Base-by-base conservation (phyloP, 2,329 filamentous ascomycete species). In the Fusarium sp. region DNA sequence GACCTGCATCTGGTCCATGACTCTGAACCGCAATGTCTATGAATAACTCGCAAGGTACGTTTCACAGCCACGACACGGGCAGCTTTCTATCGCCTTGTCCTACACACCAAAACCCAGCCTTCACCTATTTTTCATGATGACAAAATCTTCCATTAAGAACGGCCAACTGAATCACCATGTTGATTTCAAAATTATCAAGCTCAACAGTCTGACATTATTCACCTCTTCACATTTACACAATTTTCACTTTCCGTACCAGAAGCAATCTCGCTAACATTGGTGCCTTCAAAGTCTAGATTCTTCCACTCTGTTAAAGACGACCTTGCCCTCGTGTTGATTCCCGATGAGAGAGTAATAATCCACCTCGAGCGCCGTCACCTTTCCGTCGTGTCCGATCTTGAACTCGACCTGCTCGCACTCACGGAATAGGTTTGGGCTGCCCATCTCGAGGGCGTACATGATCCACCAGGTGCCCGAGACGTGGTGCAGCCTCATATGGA, bases 91-190 rank as follows among this genome's bases (percentile, higher is more conserved):
- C 40, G 66, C 66, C 31, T 60, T 70, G 49, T 64, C 64, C 63
- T 61, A 66, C 74, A 57, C 61, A 31, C 31, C 36, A 46, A 51
- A 51, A n/a, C n/a, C 24, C 40, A 27, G n/a, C n/a, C n/a, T n/a
- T n/a, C n/a, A 64, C 49, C 62, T 72, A 62, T 27, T 58, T 44
- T 67, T 58, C 53, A 83, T 89, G 88, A 91, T 91, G 88, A 91
- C 82, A 84, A 69, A 84, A 75, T 79, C 84, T 88, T 82, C 79
- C 85, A 84, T 88, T 89, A 90, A 90, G 88, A 91, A 91, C 89
- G 88, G 88, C 89, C 89, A 90, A 89, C 89, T 87, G 87, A 91
- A 90, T 83, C 77, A 78, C 80, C 75, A 86, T 90, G 88, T 89
- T 87, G 88, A 90, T 79, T 78, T 75, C 84, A 83, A 84, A 86